Base-by-base conservation (phyloP, 352 stramenopile genomes). In the Phytophthora hibernalis region DNA sequence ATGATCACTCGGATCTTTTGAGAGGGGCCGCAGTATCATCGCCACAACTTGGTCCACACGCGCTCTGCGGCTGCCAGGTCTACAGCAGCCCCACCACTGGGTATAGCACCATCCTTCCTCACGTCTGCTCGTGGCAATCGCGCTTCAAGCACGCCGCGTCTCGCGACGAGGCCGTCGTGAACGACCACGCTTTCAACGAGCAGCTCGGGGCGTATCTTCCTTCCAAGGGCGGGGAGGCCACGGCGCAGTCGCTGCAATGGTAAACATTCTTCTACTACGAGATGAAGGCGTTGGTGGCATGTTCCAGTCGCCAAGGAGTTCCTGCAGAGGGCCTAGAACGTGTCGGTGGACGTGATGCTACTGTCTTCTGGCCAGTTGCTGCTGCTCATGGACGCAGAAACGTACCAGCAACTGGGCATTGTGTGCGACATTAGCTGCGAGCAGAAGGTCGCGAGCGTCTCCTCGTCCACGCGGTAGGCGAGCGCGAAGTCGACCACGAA, bases 231-330 rank as follows among this genome's bases (percentile, higher is more conserved):
- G 85, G 80, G 1, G 54, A 67, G 24, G 52, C 61, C 28, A 35
- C 77, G 6, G 79, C 80, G 22, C 76, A 88, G 62, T 65, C 74
- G 47, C 62, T 94, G 16, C 82, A 87, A 57, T 94, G 85, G 85
- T 80, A 91, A 60, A 91, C 77, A 22, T 75, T 72, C n/a, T 96
- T 96, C 65, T 96, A 84, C 64, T 96, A 96, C 61, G 77, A 93
- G 51, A 43, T 94, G 9, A 79, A 72, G 16, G 60, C 81, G 30
- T 77, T 80, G 10, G 65, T 91, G 3, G 60, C 24, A 65, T 86
- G 65, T 80, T 96, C 26, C 67, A 92, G 9, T 87, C 80, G 24
- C 68, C 40, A 40, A 28, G 21, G 82, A 91, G 51, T 94, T 92
- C 50, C 55, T 94, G 20, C 38, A 52, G 13, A 54, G 80, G 43